phyloP scores from a whole-genome alignment of 2,329 filamentous ascomycete genomes.

The Epicoccum nigrum region DNA sequence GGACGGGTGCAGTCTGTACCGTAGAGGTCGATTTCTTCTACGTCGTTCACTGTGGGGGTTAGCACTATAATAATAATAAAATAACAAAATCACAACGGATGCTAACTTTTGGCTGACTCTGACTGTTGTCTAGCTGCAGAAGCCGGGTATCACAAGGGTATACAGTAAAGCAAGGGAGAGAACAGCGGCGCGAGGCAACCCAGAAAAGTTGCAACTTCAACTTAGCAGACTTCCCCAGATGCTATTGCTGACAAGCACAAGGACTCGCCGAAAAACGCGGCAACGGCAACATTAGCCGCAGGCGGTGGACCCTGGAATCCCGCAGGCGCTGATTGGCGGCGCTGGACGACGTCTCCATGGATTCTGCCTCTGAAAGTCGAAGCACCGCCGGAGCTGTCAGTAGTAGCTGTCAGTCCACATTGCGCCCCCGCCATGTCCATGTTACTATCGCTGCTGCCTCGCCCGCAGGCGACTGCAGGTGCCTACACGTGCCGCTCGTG shows the following conservation, averaged over 20 bases:
- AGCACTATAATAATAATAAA: constrained; percentile 2
- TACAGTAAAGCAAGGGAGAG: neutral
- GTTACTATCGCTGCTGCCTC: constrained; percentile 27
- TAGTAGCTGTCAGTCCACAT: neutral
- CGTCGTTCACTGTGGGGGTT: constrained; percentile 20
- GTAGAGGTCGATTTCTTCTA: constrained; percentile 66
- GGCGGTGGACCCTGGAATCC: constrained; percentile 16
- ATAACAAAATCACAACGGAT: too few species aligned
- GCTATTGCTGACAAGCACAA: too few species aligned
- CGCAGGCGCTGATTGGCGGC: constrained; percentile 17
- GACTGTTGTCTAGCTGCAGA: neutral
- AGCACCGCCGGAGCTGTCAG: neutral
- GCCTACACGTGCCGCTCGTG: constrained; percentile 41
- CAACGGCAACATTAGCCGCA: constrained; percentile 13
- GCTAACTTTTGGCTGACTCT: neutral
- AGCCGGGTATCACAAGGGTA: constrained; percentile 1
- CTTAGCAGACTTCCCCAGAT: constrained; percentile 8
- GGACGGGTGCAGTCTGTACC: too few species aligned
- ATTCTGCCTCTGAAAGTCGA: constrained; percentile 25
- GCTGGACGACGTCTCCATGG: too few species aligned
- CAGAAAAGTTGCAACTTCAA: constrained; percentile 18
- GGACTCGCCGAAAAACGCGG: constrained; percentile 6
- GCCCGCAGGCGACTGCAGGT: constrained; percentile 30
- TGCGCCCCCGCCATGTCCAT: constrained; percentile 26
- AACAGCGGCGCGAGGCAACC: neutral